Base-by-base conservation (phyloP, 208 protist genomes). In the Trypanosomatidae sp. region DNA sequence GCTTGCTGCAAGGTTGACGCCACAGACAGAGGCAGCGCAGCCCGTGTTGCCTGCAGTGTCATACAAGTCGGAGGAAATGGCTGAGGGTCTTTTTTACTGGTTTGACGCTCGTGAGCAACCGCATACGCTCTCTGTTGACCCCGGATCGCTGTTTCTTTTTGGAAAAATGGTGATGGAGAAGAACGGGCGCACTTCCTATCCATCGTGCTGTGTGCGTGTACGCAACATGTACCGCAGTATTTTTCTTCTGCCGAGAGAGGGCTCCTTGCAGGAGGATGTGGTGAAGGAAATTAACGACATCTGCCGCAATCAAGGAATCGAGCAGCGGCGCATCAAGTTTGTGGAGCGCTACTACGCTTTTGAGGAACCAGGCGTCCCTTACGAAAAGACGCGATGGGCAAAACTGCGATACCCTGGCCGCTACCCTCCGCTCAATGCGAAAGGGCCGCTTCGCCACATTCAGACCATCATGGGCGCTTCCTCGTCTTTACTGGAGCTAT, bases 291-390 rank as follows among this genome's bases (percentile, higher is more conserved):
- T 98, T 65, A 94, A 91, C 43, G 81, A 82, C 19, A 66, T 97
- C 22, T 93, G 93, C 72, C 77, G 80, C 17, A 77, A 62, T 8
- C 81, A 90, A 67, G 81, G 87, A 15, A 96, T 97, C 69, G 79
- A 87, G 68, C 80, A 94, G 73, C 84, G 87, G 13, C 82, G 83
- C 44, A 80, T 98, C 62, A 98, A 98, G 73, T 90, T 95, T 80
- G 91, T 96, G 39, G 83, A 98, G 50, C 83, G 93, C 1, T 97
- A 97, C 79, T 99, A 98, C 79, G 89, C 90, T 2, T 98, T 99
- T 83, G 97, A 98, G 68, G 83, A 94, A 59, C 70, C 71, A 3
- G 81, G 60, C 15, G 84, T 98, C 52, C 94, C 91, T 17, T 82
- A 78, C 28, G 93, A 97, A 44, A 91, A 93, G 73, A 81, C 69